Evolutionary conservation across 495 filamentous ascomycete species (phyloP).

Genomic region (Trichoderma erinaceum): DNA sequence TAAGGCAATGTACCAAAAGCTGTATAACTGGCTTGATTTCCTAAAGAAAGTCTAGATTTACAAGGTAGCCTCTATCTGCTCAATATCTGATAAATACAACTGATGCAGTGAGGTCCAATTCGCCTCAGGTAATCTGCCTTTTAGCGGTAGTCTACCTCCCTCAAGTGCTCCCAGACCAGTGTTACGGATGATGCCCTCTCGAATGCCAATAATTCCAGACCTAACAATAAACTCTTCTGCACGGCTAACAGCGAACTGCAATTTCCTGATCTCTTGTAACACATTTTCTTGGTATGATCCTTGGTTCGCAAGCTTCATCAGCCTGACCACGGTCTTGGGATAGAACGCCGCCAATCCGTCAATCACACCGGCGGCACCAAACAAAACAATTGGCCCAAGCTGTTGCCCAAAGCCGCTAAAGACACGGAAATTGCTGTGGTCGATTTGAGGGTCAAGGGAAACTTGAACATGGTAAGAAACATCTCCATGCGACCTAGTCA

Average conservation of each 20-base stretch:
- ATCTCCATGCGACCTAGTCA: slow-evolving; percentile 51
- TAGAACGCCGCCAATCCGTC: slow-evolving; percentile 59
- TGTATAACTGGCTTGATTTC: background rate
- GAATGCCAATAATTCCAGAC: slow-evolving; percentile 54
- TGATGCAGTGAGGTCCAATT: slow-evolving; percentile 17
- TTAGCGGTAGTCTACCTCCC: slow-evolving; percentile 50
- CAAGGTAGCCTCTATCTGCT: background rate
- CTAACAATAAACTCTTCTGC: slow-evolving; percentile 56
- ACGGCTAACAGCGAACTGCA: slow-evolving; percentile 53
- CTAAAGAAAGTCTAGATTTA: background rate
- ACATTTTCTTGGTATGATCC: slow-evolving; percentile 24
- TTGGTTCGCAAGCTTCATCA: slow-evolving; percentile 44
- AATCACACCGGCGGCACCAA: slow-evolving; percentile 57
- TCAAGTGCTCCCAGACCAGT: slow-evolving; percentile 49
- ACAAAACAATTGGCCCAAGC: slow-evolving; percentile 51
- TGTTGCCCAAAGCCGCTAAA: slow-evolving; percentile 64
- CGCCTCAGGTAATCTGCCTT: slow-evolving; percentile 44
- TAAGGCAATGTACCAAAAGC: background rate
- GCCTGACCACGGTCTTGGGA: slow-evolving; percentile 50
- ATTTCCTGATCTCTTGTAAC: slow-evolving; percentile 33
- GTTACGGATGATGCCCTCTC: slow-evolving; percentile 52
- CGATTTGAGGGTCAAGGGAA: slow-evolving; percentile 41
- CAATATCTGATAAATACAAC: background rate
- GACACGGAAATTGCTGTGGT: slow-evolving; percentile 49
- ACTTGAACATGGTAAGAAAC: slow-evolving; percentile 57